phyloP scores from a whole-genome alignment of 306 rosid species.

The Psophocarpus tetragonolobus region DNA sequence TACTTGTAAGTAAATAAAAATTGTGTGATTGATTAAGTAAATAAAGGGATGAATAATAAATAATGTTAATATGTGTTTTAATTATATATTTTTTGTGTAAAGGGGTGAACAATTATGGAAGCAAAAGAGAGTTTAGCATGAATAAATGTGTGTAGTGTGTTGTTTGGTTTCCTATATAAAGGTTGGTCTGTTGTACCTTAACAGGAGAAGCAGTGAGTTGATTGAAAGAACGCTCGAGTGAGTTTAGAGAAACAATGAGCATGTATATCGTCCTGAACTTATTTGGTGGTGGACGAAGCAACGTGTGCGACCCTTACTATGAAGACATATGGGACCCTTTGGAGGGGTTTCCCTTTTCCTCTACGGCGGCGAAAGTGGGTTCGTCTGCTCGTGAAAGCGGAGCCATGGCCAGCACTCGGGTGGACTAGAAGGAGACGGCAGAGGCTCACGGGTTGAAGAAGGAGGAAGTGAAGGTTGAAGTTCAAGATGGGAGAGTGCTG shows the following conservation, averaged over 20 bases:
- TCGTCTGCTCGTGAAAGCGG: neutral
- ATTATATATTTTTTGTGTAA: too few relatives aligned
- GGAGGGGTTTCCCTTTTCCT: neutral
- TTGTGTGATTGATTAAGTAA: too few relatives aligned
- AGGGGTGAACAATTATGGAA: too few relatives aligned
- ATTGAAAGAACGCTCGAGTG: neutral
- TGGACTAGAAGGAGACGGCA: slow-evolving; percentile 44
- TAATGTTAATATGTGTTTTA: too few relatives aligned
- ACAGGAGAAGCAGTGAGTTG: neutral
- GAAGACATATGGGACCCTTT: slow-evolving; percentile 31
- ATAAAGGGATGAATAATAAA: too few relatives aligned
- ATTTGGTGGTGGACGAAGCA: slow-evolving; percentile 28
- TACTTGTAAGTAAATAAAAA: too few relatives aligned
- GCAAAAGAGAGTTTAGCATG: too few relatives aligned
- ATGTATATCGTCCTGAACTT: slow-evolving; percentile 40
- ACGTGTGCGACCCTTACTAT: slow-evolving; percentile 35
- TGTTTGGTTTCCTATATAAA: neutral
- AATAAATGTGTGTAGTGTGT: too few relatives aligned
- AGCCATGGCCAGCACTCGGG: slow-evolving; percentile 30
- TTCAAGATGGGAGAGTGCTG: slow-evolving; percentile 33
- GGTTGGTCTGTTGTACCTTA: neutral
- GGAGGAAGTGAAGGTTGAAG: slow-evolving; percentile 41
- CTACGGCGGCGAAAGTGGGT: neutral
- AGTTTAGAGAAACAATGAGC: too few relatives aligned
- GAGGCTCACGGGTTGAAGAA: slow-evolving; percentile 41